Evolutionary conservation across 2,329 filamentous ascomycete species (phyloP), one percentile per base, ranked within the genome.

Genomic region (Beauveria asiatica): DNA sequence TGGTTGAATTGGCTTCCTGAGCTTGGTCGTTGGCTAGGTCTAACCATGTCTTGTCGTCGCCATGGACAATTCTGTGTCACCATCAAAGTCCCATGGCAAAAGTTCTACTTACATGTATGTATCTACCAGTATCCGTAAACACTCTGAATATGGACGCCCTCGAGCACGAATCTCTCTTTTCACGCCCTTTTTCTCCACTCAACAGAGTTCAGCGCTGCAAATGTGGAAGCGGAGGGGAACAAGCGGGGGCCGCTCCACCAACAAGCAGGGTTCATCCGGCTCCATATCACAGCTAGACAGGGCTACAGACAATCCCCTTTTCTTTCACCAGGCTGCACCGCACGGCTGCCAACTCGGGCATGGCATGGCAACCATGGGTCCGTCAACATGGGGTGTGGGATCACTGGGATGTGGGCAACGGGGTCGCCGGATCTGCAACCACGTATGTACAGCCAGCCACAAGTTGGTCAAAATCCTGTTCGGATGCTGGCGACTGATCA

Each of bases 221-320:
- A 16, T 49, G 42, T 37, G 44, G 44, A 41, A 55, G 41, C 33
- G 11, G 41, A 55, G 41, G 25, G 52, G 52, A 55, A 41, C 46
- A 25, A n/a, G 44, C 11, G 44, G 42, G 33, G 44, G 56, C 56
- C 56, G 56, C 45, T 57, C 44, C 27, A 30, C 42, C 45, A 57
- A 23, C 30, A 45, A 49, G 25, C 44, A 50, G 44, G 44, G 55
- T 19, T 19, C 30, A 48, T 19, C 45, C 16, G 37, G 30, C 46
- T 58, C 56, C 56, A 58, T 49, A 42, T 51, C 48, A 39, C 56
- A 58, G 56, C 56, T 58, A 50, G 45, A 58, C 56, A 58, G 56
- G 56, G 56, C 56, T 44, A n/a, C 30, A 45, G 33, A 4, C 45
- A 27, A 48, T 49, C 45, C 17, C 42, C 27, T 25, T 33, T 45